Base-by-base conservation (phyloP, 2,329 filamentous ascomycete species). In the Stemphylium beticola region DNA sequence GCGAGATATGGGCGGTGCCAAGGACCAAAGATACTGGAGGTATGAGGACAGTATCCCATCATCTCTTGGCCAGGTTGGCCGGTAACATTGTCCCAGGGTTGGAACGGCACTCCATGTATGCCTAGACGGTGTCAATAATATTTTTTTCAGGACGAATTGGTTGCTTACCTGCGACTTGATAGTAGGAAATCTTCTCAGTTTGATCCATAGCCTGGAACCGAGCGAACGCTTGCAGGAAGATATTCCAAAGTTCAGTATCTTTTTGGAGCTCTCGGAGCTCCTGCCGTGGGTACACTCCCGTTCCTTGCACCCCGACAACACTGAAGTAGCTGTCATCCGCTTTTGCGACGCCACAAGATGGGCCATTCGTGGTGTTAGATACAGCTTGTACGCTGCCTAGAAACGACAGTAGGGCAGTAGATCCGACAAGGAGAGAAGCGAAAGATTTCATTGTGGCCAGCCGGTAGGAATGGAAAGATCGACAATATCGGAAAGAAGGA, bases 1-100 rank as follows among this genome's bases (percentile, higher is more conserved):
- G 70, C 69, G 18, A 74, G 62, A 36, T 74, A 74, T 2, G 71
- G 71, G 4, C 71, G 53, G 39, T 74, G 71, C 71, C 71, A 74
- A 0, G 69, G 55, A 6, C 61, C 61, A 36, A 74, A 74, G 53
- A 73, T 55, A 43, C 65, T 73, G 48, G 64, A 68, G 1, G 38
- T 56, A 29, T 74, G 71, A 39, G 69, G 68, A 33, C 71, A 73
- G 33, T 71, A 74, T 0, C 71, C 71, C 53, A 58, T 62, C 45
- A 59, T 45, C 4, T 67, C 62, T 7, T 66, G 58, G 3, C 65
- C 65, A 14, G 64, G 58, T 7, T 57, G 44, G 2, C 64, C 68
- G 8, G 60, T 49, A 10, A 67, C 68, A 10, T 56, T 52, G 26
- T 73, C 69, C 69, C 70, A 73, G 29, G 57, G 20, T 24, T 32